phyloP scores from a whole-genome alignment of 192 early-diverging fungal species.

The Geranomyces variabilis region DNA sequence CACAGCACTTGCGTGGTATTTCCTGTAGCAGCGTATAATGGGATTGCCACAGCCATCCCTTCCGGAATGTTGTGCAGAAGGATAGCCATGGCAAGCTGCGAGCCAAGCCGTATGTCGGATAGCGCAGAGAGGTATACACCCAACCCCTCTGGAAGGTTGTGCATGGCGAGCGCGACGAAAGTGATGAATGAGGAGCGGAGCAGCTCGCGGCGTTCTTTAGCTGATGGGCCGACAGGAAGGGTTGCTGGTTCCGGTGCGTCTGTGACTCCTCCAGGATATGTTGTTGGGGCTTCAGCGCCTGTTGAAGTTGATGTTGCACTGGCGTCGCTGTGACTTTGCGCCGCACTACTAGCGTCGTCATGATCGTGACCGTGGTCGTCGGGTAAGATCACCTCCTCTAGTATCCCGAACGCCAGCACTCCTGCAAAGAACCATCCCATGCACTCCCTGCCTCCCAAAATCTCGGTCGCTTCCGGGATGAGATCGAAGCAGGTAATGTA shows the following conservation, averaged over 20 bases:
- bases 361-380: slow-evolving; percentile 44
- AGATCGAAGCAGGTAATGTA: slow-evolving; percentile 62
- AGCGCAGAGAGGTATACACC: slow-evolving; percentile 54
- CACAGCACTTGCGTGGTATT: slow-evolving; percentile 42
- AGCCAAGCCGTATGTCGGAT: slow-evolving; percentile 44
- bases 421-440: slow-evolving; percentile 58
- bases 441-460: slow-evolving; percentile 41
- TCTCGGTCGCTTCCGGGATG: slow-evolving; percentile 49
- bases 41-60: slow-evolving; percentile 64
- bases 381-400: slow-evolving; percentile 44
- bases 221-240: slow-evolving; percentile 17
- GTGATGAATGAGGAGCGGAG: slow-evolving; percentile 51
- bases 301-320: slow-evolving; percentile 5
- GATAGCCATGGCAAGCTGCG: slow-evolving; percentile 56
- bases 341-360: slow-evolving; percentile 12
- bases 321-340: too few species aligned
- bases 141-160: slow-evolving; percentile 60
- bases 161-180: slow-evolving; percentile 51
- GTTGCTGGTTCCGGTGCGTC: neutral
- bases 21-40: slow-evolving; percentile 53
- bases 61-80: slow-evolving; percentile 58
- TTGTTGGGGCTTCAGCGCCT: slow-evolving; percentile 1
- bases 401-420: slow-evolving; percentile 46
- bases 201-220: slow-evolving; percentile 41
- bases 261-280: neutral